Conservation (phyloP, 106 monocot species). For the Dioscorea alata region DNA sequence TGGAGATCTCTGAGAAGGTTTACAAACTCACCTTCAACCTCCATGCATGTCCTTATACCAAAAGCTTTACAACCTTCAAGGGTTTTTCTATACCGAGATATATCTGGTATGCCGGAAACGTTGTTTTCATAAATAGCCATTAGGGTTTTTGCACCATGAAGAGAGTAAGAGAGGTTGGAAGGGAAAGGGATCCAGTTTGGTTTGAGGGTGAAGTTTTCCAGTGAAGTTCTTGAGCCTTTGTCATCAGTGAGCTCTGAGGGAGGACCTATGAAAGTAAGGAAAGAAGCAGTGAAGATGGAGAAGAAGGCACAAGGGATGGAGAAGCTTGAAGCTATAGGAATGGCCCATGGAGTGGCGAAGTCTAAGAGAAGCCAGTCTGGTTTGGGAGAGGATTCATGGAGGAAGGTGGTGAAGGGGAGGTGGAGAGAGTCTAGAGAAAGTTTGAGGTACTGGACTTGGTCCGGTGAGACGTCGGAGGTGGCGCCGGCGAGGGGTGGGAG, state of each 20-base stretch:
- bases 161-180: slow-evolving; percentile 8
- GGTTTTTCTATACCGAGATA: background rate
- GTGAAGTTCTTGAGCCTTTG: background rate
- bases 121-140: background rate
- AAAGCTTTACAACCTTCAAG: slow-evolving; percentile 11
- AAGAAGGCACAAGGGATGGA: slow-evolving; percentile 24
- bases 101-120: background rate
- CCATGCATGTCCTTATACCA: slow-evolving; percentile 12
- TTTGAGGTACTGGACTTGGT: slow-evolving; percentile 34
- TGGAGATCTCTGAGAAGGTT: slow-evolving; percentile 1
- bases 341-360: slow-evolving; percentile 36
- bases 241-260: background rate
- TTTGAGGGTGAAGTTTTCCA: slow-evolving; percentile 12
- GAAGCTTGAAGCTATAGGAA: slow-evolving; percentile 7
- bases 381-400: slow-evolving; percentile 1
- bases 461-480: slow-evolving; percentile 43
- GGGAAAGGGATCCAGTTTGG: slow-evolving; percentile 36
- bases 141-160: slow-evolving; percentile 2
- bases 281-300: slow-evolving; percentile 7
- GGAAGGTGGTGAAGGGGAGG: slow-evolving; percentile 5
- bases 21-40: slow-evolving; percentile 12
- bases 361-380: slow-evolving; percentile 54
- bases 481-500: slow-evolving; percentile 46
- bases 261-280: slow-evolving; percentile 8
- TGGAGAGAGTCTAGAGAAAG: slow-evolving; percentile 46